Evolutionary conservation across 805 yeast species (phyloP).

Genomic region (Scheffersomyces ergatensis): DNA sequence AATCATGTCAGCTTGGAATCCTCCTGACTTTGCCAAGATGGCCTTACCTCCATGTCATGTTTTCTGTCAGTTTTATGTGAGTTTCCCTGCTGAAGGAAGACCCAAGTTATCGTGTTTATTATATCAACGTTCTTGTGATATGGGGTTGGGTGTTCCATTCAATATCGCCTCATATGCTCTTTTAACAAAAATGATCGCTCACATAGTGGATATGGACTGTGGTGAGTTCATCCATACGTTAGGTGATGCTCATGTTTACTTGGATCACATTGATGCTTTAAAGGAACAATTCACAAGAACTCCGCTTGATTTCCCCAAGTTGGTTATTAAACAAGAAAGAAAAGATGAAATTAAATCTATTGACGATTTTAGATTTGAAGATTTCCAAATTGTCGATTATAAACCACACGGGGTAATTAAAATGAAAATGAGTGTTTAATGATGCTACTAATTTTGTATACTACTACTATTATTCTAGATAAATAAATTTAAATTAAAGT

Average conservation of each 20-base stretch:
- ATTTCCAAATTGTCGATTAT: slow-evolving; percentile 78
- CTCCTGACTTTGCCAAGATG: slow-evolving; percentile 90
- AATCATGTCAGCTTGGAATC: slow-evolving; percentile 97
- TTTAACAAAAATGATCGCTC: slow-evolving; percentile 91
- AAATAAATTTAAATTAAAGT: not conserved
- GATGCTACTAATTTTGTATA: not conserved
- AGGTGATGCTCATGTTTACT: slow-evolving; percentile 96
- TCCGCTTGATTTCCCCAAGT: slow-evolving; percentile 80
- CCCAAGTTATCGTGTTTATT: slow-evolving; percentile 82
- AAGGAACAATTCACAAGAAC: slow-evolving; percentile 71
- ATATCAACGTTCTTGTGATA: slow-evolving; percentile 97
- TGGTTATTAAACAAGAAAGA: slow-evolving; percentile 61
- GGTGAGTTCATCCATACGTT: slow-evolving; percentile 93
- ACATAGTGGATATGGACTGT: slow-evolving; percentile 90
- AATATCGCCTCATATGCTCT: slow-evolving; percentile 96
- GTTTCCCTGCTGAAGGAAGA: slow-evolving; percentile 56
- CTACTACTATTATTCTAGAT: not conserved
- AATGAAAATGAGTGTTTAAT: slow-evolving; percentile 97
- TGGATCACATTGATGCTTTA: slow-evolving; percentile 90
- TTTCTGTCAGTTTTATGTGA: slow-evolving; percentile 91
- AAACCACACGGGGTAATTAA: slow-evolving; percentile 80
- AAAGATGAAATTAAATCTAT: slow-evolving; percentile 52
- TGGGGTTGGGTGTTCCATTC: slow-evolving; percentile 99
- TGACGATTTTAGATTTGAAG: slow-evolving; percentile 87
- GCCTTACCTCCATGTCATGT: slow-evolving; percentile 99